Evolutionary conservation across 352 stramenopile species (phyloP).

Genomic region (Phytophthora aleatoria): DNA sequence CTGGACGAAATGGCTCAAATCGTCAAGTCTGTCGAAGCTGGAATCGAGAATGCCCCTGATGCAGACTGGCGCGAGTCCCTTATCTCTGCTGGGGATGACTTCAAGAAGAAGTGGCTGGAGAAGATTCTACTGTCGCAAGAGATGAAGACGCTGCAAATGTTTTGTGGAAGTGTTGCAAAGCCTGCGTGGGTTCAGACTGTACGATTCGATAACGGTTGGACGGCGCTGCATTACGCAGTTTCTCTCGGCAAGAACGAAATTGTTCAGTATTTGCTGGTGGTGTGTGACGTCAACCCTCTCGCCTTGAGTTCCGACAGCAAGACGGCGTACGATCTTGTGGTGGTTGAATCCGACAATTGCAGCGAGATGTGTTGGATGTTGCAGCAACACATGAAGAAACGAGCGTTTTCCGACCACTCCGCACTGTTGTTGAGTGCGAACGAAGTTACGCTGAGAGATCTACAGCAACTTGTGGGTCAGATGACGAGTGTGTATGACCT

Average conservation of each 20-base stretch:
- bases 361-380: constrained; percentile 9
- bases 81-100: neutral
- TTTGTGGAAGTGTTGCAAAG: neutral
- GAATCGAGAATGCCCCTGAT: neutral
- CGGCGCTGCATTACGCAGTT: constrained; percentile 5
- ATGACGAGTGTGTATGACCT: constrained; percentile 43
- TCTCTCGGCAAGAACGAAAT: neutral
- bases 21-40: neutral
- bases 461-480: constrained; percentile 28
- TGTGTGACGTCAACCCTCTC: constrained; percentile 13
- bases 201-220: constrained; percentile 5
- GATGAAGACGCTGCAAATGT: neutral
- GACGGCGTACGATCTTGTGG: constrained; percentile 7
- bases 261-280: constrained; percentile 11
- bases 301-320: constrained; percentile 5
- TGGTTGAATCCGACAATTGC: neutral
- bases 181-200: constrained; percentile 4
- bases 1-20: constrained; percentile 9
- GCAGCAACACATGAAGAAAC: constrained; percentile 14
- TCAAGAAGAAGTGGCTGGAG: constrained; percentile 3
- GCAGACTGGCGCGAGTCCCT: neutral
- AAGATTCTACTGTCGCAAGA: constrained; percentile 1
- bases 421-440: constrained; percentile 2
- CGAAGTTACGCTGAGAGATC: neutral
- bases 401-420: neutral